phyloP scores from a whole-genome alignment of 208 protist genomes.

The Leishmania major region DNA sequence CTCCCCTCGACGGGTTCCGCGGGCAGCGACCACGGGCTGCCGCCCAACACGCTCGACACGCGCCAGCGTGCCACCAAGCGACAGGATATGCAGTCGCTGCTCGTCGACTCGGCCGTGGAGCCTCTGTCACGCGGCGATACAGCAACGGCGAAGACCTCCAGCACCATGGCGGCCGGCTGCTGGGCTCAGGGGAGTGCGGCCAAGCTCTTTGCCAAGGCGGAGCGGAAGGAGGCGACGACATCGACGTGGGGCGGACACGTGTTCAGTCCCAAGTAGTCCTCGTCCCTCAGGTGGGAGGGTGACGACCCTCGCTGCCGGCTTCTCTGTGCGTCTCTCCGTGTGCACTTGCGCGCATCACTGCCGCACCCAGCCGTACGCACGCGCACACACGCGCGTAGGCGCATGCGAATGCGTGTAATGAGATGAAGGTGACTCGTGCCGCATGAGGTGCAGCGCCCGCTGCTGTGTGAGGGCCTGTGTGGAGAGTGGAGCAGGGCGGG shows the following conservation, averaged over 20 bases:
- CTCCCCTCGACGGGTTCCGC: slow-evolving; percentile 49
- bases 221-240: not conserved
- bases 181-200: slow-evolving; percentile 45
- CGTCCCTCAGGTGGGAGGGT: not conserved
- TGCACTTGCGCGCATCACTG: not conserved
- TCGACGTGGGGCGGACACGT: slow-evolving; percentile 62
- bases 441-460: not conserved
- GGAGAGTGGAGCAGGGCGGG: not conserved
- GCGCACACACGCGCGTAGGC: not conserved
- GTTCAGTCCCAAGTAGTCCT: slow-evolving; percentile 33
- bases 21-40: slow-evolving; percentile 56
- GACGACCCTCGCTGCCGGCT: not conserved
- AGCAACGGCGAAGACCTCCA: slow-evolving; percentile 14
- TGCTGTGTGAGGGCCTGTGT: not conserved
- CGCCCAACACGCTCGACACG: slow-evolving; percentile 69
- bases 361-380: not conserved
- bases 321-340: not conserved
- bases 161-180: slow-evolving; percentile 26
- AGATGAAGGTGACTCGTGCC: not conserved
- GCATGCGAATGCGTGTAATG: not conserved
- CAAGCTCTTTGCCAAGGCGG: slow-evolving; percentile 43
- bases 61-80: slow-evolving; percentile 75
- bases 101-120: slow-evolving; percentile 10
- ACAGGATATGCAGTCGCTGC: slow-evolving; percentile 33
- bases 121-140: not conserved